Evolutionary conservation across 495 filamentous ascomycete species (phyloP).

Genomic region (Penicillium bovifimosum): DNA sequence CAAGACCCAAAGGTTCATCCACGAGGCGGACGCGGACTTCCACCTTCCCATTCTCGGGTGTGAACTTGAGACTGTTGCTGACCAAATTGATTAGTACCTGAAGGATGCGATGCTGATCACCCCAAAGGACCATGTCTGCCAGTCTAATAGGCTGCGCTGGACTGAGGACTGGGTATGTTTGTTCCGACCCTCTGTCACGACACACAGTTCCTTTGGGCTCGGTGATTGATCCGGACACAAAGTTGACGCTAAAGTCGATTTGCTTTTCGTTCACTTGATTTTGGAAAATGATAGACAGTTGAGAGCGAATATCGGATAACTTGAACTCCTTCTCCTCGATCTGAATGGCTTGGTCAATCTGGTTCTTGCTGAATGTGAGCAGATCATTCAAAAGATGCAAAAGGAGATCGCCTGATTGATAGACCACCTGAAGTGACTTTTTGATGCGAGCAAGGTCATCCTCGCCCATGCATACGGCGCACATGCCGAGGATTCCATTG

Average conservation of each 20-base stretch:
- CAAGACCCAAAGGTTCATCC: conserved; percentile 33
- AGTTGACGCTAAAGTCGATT: conserved; percentile 67
- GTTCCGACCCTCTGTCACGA: conserved; percentile 28
- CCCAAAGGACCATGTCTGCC: conserved; percentile 75
- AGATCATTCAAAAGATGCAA: conserved; percentile 86
- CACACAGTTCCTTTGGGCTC: conserved; percentile 38
- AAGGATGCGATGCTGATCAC: conserved; percentile 83
- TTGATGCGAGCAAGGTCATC: conserved; percentile 71
- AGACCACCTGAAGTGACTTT: conserved; percentile 75
- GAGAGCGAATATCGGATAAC: conserved; percentile 69
- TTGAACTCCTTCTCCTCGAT: conserved; percentile 84
- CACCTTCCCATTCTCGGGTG: conserved; percentile 68
- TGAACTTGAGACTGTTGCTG: conserved; percentile 90
- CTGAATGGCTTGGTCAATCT: conserved; percentile 72
- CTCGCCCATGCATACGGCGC: conserved; percentile 84
- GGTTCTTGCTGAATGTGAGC: conserved; percentile 88
- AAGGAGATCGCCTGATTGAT: conserved; percentile 83
- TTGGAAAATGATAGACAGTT: conserved; percentile 78
- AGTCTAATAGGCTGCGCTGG: conserved; percentile 57
- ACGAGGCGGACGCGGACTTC: conserved; percentile 67
- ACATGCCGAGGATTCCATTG: conserved; percentile 93
- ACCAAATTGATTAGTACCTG: conserved; percentile 92
- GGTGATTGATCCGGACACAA: conserved; percentile 29
- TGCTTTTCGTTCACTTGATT: conserved; percentile 76
- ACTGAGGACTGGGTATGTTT: conserved; percentile 45